Evolutionary conservation across 306 rosid species (phyloP), one percentile per base, ranked within the genome.

Genomic region (Astragalus glycyphyllos): DNA sequence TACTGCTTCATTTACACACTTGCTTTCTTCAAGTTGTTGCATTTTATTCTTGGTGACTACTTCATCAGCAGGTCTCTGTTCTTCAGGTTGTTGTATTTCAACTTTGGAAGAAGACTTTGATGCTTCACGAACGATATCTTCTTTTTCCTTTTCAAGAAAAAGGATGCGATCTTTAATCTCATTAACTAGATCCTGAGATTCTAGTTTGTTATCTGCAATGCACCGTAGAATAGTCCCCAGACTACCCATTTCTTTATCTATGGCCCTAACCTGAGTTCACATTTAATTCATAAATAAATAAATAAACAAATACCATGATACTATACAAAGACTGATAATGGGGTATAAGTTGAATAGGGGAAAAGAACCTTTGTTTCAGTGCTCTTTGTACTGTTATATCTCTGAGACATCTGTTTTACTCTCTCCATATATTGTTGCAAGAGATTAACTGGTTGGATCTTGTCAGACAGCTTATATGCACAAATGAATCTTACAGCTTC

Each of bases 401-500:
- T 63, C 55, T 42, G 4, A 17, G 37, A 54, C 16, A 4, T 4
- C 16, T 0, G 6, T 35, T 29, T 45, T 40, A 7, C 76, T 55
- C 67, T 60, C 32, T 14, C 40, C 64, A 84, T 15, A 35, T 80
- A 15, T 34, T 68, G 66, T 7, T 47, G 69, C 51, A 88, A 72
- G 50, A 84, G 69, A 17, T 31, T 77, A 44, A 42, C 74, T 3
- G 90, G 87, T 14, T 69, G 32, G 76, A 86, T 75, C 71, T 75
- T 71, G 80, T 51, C 76, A 23, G 71, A 53, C 83, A 88, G 78
- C 56, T 83, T 69, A 56, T 79, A 84, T 47, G 85, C 75, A 48
- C 79, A 87, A 45, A 83, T 62, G 75, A 84, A 85, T 77, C 83
- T 81, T 32, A 86, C 80, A 65, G 94, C 95, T 78, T 67, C 83